A percentile compares a stretch with the other conserved stretches of the same genome.
These are phyloP conservation scores for Myxozyma neotropica DNA, from an alignment of 805 yeast genomes.

Conservation along the genomic window DNA sequence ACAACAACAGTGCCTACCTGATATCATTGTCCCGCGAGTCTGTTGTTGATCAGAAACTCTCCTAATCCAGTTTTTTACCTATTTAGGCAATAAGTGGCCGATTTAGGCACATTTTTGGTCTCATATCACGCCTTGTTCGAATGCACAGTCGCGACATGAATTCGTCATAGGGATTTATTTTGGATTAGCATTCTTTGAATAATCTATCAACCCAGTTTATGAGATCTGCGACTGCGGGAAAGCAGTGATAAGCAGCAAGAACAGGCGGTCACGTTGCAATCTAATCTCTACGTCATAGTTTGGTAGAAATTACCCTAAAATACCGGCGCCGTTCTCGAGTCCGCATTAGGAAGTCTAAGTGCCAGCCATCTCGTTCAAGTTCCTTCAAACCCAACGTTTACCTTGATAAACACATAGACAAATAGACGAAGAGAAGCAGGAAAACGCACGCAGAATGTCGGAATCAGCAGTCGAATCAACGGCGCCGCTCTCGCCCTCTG, in stretches of 20 bases:
- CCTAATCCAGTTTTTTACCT: too few relatives aligned
- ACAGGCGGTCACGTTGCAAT: background rate
- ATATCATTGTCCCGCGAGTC: background rate
- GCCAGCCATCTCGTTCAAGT: background rate
- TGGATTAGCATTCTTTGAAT: background rate
- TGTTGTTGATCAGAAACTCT: background rate
- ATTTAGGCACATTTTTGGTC: too few relatives aligned
- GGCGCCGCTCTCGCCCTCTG: conserved; percentile 26
- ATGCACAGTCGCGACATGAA: too few relatives aligned
- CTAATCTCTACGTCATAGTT: background rate
- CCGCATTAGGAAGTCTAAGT: conserved; percentile 5
- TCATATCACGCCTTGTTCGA: too few relatives aligned
- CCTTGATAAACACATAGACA: too few relatives aligned
- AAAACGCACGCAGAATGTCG: background rate
- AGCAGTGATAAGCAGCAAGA: too few relatives aligned
- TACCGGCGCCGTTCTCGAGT: background rate
- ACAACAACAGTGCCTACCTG: background rate
- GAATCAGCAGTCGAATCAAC: background rate
- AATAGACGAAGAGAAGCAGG: background rate
- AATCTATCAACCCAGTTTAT: too few relatives aligned
- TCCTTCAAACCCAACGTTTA: too few relatives aligned
- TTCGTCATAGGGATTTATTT: background rate
- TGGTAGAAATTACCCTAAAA: background rate
- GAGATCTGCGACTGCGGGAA: too few relatives aligned
- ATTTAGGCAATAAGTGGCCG: too few relatives aligned